Conservation (phyloP, 148 eudicot genomes). For the Spergularia marina region DNA sequence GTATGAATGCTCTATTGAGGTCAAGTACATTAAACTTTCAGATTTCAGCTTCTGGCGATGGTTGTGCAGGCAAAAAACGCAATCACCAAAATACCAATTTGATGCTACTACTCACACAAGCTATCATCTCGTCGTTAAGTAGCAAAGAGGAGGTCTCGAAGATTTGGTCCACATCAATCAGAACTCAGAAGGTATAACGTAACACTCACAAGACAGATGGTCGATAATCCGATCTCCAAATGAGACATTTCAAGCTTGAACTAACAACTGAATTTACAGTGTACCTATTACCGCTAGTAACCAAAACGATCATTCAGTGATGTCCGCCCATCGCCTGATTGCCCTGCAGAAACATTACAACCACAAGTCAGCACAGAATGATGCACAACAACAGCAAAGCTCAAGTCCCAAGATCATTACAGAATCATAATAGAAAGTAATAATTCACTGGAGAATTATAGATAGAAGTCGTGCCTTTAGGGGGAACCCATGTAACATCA, state of each 20-base stretch:
- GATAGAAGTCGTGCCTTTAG: conserved; percentile 55
- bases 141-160: neutral
- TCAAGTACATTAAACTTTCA: neutral
- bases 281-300: conserved; percentile 40
- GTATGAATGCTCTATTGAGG: too few relatives aligned
- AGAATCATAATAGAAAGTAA: neutral
- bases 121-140: too few relatives aligned
- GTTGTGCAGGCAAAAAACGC: neutral
- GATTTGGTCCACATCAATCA: neutral
- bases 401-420: neutral
- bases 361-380: conserved; percentile 19
- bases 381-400: too few relatives aligned
- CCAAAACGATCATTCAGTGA: conserved; percentile 91
- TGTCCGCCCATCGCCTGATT: conserved; percentile 98
- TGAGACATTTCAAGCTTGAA: neutral
- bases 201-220: neutral
- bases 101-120: too few relatives aligned
- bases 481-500: conserved; percentile 83
- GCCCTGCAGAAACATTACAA: conserved; percentile 55
- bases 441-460: neutral
- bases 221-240: neutral
- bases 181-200: neutral
- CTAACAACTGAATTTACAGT: neutral
- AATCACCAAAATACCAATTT: neutral
- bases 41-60: neutral